Percentiles rank a stretch among this genome's conserved stretches.
These are phyloP conservation scores for Alloascoidea africana DNA, from an alignment of 805 yeast species.

Conservation along the genomic window DNA sequence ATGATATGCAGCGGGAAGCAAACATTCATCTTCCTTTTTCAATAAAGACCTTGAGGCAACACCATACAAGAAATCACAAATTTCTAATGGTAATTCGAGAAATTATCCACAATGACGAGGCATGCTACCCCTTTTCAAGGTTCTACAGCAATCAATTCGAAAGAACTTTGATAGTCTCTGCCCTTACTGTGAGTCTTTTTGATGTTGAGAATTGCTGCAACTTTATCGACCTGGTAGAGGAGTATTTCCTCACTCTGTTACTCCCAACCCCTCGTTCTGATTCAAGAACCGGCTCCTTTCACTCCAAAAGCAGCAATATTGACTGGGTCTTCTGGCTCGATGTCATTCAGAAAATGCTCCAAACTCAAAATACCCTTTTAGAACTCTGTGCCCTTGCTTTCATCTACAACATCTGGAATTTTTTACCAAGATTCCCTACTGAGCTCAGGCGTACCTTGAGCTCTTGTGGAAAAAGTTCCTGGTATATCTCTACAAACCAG, in stretches of 20 bases:
- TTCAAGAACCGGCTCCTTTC: slow-evolving; percentile 9
- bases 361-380: slow-evolving; percentile 44
- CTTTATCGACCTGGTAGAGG: slow-evolving; percentile 24
- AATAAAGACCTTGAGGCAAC: neutral
- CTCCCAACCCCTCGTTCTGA: slow-evolving; percentile 8
- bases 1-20: too few relatives aligned
- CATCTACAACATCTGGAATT: slow-evolving; percentile 62
- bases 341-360: slow-evolving; percentile 41
- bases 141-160: slow-evolving; percentile 20
- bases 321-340: slow-evolving; percentile 73
- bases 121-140: slow-evolving; percentile 15
- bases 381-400: slow-evolving; percentile 51
- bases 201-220: slow-evolving; percentile 21
- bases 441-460: neutral
- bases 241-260: slow-evolving; percentile 16
- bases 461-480: neutral
- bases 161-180: slow-evolving; percentile 19
- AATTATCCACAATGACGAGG: slow-evolving; percentile 20
- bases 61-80: neutral
- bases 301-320: slow-evolving; percentile 17
- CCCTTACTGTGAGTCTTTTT: slow-evolving; percentile 15
- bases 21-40: neutral
- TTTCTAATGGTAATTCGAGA: slow-evolving; percentile 16
- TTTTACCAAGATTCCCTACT: slow-evolving; percentile 17
- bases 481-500: slow-evolving; percentile 10